A percentile compares a stretch with the other conserved stretches of the same genome.
These are phyloP conservation scores for Ustilago trichophora DNA, from an alignment of 1,284 basidiomycete species.

Conservation along the genomic window DNA sequence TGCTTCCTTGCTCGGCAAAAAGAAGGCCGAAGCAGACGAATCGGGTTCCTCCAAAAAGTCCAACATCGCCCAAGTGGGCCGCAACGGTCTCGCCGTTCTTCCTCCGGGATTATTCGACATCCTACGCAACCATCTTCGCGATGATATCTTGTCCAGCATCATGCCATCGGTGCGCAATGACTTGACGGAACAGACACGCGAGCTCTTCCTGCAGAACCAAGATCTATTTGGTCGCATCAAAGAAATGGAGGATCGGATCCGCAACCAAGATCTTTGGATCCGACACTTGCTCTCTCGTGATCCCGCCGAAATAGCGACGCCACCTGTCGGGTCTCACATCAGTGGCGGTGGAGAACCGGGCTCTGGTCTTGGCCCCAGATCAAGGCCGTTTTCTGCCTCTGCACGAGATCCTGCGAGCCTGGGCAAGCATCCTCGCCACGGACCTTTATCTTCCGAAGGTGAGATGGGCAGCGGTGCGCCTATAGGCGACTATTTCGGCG, in stretches of 20 bases:
- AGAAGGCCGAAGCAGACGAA: constrained; percentile 4
- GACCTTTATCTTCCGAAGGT: constrained; percentile 2
- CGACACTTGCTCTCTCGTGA: constrained; percentile 38
- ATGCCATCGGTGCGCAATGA: constrained; percentile 46
- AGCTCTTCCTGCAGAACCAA: constrained; percentile 47
- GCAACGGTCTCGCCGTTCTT: constrained; percentile 46
- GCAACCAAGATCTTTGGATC: constrained; percentile 45
- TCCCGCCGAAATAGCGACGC: constrained; percentile 13
- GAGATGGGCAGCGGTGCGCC: neutral
- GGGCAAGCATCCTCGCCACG: constrained; percentile 14
- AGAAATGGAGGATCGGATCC: constrained; percentile 44
- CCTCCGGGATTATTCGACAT: constrained; percentile 47
- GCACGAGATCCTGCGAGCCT: constrained; percentile 5
- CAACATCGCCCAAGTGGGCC: constrained; percentile 43
- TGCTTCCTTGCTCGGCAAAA: constrained; percentile 5
- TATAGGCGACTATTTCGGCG: constrained; percentile 16
- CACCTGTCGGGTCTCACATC: constrained; percentile 15
- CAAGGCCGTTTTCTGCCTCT: constrained; percentile 1
- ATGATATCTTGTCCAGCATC: constrained; percentile 44
- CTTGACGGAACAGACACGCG: constrained; percentile 43
- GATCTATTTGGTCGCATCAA: constrained; percentile 39
- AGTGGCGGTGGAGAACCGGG: constrained; percentile 3
- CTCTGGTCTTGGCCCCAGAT: neutral
- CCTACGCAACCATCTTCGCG: constrained; percentile 39
- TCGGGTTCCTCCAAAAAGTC: constrained; percentile 13